phyloP scores from a whole-genome alignment of 1,139 yeast species.

The Protomyces arabidopsidicola region DNA sequence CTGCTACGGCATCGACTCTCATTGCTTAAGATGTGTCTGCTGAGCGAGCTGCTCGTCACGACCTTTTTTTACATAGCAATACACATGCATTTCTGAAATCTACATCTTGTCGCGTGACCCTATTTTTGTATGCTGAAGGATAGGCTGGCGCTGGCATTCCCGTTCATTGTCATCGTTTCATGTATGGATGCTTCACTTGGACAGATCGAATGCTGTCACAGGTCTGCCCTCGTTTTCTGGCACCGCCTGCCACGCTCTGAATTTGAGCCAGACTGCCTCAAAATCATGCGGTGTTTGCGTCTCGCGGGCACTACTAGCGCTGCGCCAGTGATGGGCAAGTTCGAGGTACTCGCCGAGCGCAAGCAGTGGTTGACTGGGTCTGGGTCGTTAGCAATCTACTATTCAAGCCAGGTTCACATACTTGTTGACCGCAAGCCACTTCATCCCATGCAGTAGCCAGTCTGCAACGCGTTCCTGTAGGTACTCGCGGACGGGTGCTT shows the following conservation, averaged over 20 bases:
- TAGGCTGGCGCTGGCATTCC: too few relatives aligned
- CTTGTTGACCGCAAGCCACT: slow-evolving; percentile 43
- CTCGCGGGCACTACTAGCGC: neutral
- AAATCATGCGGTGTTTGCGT: neutral
- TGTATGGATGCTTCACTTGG: too few relatives aligned
- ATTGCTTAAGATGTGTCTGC: slow-evolving; percentile 61
- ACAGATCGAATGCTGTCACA: neutral
- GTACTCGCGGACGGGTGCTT: slow-evolving; percentile 75
- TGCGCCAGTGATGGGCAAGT: neutral
- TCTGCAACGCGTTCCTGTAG: slow-evolving; percentile 67
- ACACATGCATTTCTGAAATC: neutral
- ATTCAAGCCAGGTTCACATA: neutral
- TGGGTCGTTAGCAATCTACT: neutral
- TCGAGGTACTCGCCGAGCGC: neutral
- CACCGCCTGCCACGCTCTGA: neutral
- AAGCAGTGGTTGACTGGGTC: neutral
- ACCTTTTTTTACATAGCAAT: neutral
- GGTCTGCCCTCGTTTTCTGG: neutral
- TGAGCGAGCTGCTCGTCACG: neutral
- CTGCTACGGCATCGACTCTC: slow-evolving; percentile 99
- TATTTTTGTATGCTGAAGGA: too few relatives aligned
- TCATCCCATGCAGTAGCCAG: slow-evolving; percentile 63
- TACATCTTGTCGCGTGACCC: too few relatives aligned
- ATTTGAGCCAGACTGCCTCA: neutral
- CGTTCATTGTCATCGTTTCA: too few relatives aligned